Percentiles rank a stretch among this genome's conserved stretches.
Conservation (phyloP, 2,329 filamentous ascomycete species). For the Apiospora hydei region DNA sequence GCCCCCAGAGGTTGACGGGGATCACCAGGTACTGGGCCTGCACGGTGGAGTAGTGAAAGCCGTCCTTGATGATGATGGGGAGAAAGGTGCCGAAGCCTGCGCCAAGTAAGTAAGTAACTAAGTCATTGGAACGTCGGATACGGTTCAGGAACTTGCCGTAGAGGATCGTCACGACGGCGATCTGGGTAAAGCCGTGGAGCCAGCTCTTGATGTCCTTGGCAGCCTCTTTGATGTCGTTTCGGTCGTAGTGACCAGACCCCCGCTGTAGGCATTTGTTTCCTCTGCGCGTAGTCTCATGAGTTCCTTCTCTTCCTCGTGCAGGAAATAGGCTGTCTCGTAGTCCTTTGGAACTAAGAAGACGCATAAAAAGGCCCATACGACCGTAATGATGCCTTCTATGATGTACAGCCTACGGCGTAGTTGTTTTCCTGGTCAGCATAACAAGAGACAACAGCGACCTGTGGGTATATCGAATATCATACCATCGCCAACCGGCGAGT, state of each 20-base stretch:
- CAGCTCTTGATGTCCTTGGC: conserved; percentile 31
- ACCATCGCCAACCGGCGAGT: conserved; percentile 31
- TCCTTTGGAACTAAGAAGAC: conserved; percentile 30
- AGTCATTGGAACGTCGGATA: background rate
- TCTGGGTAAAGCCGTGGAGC: conserved; percentile 22
- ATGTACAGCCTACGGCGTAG: background rate
- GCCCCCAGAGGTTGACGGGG: conserved; percentile 51
- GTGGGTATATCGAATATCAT: background rate
- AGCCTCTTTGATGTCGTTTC: conserved; percentile 28
- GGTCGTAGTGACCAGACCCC: conserved; percentile 28
- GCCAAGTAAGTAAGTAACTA: background rate
- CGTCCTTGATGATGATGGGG: conserved; percentile 49
- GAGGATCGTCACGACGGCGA: conserved; percentile 39
- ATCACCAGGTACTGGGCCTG: conserved; percentile 49
- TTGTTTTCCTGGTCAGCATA: background rate
- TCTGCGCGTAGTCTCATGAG: conserved; percentile 29
- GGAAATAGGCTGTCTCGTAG: conserved; percentile 30
- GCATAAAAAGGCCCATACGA: conserved; percentile 27
- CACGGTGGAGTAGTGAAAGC: conserved; percentile 47
- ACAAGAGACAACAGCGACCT: too few species aligned
- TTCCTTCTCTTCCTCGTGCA: conserved; percentile 30
- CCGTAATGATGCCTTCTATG: conserved; percentile 29
- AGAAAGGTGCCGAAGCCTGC: conserved; percentile 49
- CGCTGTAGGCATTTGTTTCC: conserved; percentile 25
- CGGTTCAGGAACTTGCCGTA: conserved; percentile 36